These are phyloP conservation scores for Calonectria naviculata DNA, from an alignment of 2,329 filamentous ascomycete species.

Conservation along the genomic window DNA sequence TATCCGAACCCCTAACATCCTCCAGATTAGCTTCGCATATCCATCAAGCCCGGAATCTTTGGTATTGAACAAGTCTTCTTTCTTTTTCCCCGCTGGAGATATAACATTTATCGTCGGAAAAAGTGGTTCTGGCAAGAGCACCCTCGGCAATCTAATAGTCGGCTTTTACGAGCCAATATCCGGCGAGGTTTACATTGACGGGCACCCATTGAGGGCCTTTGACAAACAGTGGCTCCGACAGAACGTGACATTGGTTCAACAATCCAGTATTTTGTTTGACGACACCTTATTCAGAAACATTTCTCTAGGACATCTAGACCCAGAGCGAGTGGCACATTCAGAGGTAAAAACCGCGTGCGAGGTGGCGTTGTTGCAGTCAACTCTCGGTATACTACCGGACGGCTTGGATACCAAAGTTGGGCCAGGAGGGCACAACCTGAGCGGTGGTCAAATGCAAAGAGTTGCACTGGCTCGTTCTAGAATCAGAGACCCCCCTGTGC, in stretches of 20 bases:
- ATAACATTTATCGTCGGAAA: conserved; percentile 85
- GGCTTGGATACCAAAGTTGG: conserved; percentile 81
- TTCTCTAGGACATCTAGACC: conserved; percentile 71
- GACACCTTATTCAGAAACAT: conserved; percentile 85
- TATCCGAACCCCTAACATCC: conserved; percentile 21
- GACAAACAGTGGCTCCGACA: conserved; percentile 78
- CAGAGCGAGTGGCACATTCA: conserved; percentile 58
- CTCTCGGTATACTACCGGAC: conserved; percentile 73
- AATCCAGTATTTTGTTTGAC: conserved; percentile 83
- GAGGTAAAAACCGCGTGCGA: conserved; percentile 73
- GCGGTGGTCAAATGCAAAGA: conserved; percentile 87
- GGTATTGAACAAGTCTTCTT: conserved; percentile 70
- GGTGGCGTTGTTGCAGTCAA: conserved; percentile 75
- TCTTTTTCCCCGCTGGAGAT: conserved; percentile 78
- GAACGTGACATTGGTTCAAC: conserved; percentile 85
- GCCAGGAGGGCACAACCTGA: conserved; percentile 75
- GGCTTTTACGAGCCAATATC: conserved; percentile 77
- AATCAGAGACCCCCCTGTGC: conserved; percentile 79
- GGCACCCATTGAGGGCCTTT: conserved; percentile 68
- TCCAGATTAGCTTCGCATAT: conserved; percentile 84
- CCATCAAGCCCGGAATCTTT: conserved; percentile 72
- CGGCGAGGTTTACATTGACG: conserved; percentile 79
- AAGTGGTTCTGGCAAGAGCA: conserved; percentile 95
- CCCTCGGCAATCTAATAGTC: conserved; percentile 81
- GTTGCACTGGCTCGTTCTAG: conserved; percentile 83